These are phyloP conservation scores for Lactuca saligna DNA, from an alignment of 129 eudicot genomes.

Conservation along the genomic window DNA sequence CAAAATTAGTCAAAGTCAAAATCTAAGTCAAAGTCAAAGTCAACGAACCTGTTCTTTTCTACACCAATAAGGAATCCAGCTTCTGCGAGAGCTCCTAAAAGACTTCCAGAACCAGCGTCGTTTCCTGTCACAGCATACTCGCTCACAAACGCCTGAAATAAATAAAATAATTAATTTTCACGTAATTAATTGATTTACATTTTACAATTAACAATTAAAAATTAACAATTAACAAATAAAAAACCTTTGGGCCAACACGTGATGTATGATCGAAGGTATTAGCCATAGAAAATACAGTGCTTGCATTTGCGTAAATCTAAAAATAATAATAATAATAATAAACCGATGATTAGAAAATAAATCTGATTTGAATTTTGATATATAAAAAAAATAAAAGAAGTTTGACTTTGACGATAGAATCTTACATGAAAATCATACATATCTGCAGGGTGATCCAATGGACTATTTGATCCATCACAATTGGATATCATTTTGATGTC, in stretches of 20 bases:
- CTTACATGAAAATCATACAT: constrained; percentile 86
- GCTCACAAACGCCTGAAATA: constrained; percentile 91
- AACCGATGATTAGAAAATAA: constrained; percentile 8
- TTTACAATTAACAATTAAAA: background rate
- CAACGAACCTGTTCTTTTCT: constrained; percentile 74
- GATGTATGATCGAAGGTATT: constrained; percentile 54
- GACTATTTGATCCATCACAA: constrained; percentile 66
- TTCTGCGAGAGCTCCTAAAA: constrained; percentile 83
- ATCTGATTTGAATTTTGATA: background rate
- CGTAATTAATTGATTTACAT: background rate
- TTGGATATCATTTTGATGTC: constrained; percentile 81
- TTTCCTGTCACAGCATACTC: constrained; percentile 92
- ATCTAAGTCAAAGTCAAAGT: background rate
- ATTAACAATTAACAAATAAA: constrained; percentile 14
- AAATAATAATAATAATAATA: constrained; percentile 5
- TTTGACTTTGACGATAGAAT: constrained; percentile 19
- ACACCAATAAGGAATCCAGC: constrained; percentile 90
- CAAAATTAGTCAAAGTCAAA: background rate
- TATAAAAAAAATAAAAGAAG: constrained; percentile 11
- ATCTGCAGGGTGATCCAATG: constrained; percentile 92
- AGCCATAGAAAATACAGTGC: constrained; percentile 50
- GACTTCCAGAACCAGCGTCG: constrained; percentile 89
- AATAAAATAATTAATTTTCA: constrained; percentile 13
- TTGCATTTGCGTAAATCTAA: constrained; percentile 67
- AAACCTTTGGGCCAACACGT: constrained; percentile 91